Evolutionary conservation across 2,329 filamentous ascomycete genomes (phyloP).

Genomic region (Colletotrichum sp.): DNA sequence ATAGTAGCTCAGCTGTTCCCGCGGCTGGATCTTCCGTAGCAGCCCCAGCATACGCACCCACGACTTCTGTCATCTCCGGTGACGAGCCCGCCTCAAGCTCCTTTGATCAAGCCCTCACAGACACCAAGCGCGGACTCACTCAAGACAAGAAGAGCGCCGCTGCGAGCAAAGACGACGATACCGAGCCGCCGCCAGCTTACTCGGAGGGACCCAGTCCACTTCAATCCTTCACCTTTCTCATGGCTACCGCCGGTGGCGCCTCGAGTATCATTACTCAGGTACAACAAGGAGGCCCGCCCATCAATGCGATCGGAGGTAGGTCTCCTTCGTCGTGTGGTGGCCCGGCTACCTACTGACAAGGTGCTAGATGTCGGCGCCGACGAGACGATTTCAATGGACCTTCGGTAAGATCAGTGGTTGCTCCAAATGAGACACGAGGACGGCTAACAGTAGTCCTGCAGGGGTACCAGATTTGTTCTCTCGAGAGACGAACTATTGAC

Average conservation of each 20-base stretch:
- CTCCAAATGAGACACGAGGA: too few relatives aligned
- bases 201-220: conserved; percentile 94
- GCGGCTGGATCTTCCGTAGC: conserved; percentile 26
- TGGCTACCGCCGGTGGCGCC: conserved; percentile 96
- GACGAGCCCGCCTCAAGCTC: conserved; percentile 35
- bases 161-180: conserved; percentile 79
- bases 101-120: conserved; percentile 62
- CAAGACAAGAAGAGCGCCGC: conserved; percentile 79
- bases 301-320: conserved; percentile 87
- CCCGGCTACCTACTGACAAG: conserved; percentile 1
- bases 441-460: conserved; percentile 43
- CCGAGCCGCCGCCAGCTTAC: conserved; percentile 94
- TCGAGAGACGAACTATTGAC: conserved; percentile 95
- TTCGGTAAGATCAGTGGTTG: conserved; percentile 68
- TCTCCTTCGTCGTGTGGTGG: not conserved
- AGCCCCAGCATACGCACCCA: conserved; percentile 62
- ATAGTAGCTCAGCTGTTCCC: conserved; percentile 11
- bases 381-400: conserved; percentile 93
- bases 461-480: conserved; percentile 91
- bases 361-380: conserved; percentile 77
- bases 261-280: conserved; percentile 99
- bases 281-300: conserved; percentile 87
- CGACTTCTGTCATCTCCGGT: conserved; percentile 42
- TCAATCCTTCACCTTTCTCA: conserved; percentile 91
- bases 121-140: conserved; percentile 87